Conservation (phyloP, 164 flowering plant genomes). For the Macadamia tetraphylla region DNA sequence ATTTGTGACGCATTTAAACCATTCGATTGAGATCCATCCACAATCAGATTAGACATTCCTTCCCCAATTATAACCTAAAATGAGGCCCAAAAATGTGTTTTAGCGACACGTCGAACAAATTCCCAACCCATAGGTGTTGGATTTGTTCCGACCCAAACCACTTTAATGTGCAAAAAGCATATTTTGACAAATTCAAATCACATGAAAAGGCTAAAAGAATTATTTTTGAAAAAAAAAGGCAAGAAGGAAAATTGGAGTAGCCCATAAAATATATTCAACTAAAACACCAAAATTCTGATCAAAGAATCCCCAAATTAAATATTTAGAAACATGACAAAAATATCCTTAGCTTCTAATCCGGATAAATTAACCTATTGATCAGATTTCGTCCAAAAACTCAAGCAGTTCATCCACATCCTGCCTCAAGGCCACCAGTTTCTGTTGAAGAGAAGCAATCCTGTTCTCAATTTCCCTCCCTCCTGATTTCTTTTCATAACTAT, state of each 20-base stretch:
- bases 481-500: constrained; percentile 72
- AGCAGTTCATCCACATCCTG: constrained; percentile 85
- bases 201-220: no score
- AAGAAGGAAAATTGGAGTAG: not conserved
- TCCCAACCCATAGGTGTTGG: no score
- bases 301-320: constrained; percentile 1
- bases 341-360: not conserved
- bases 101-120: no score
- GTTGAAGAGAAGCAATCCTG: constrained; percentile 61
- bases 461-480: constrained; percentile 70
- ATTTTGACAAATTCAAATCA: no score
- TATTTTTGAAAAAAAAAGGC: no score
- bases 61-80: no score
- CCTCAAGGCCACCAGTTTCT: constrained; percentile 55
- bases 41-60: no score
- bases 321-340: not conserved
- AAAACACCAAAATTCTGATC: constrained; percentile 16
- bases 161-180: no score
- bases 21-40: no score
- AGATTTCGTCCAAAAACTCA: constrained; percentile 68
- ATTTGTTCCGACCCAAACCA: no score
- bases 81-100: no score
- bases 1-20: no score
- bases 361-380: not conserved
- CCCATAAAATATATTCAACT: not conserved